phyloP scores from a whole-genome alignment of 139 green algal species.

The Chlorella sp. region DNA sequence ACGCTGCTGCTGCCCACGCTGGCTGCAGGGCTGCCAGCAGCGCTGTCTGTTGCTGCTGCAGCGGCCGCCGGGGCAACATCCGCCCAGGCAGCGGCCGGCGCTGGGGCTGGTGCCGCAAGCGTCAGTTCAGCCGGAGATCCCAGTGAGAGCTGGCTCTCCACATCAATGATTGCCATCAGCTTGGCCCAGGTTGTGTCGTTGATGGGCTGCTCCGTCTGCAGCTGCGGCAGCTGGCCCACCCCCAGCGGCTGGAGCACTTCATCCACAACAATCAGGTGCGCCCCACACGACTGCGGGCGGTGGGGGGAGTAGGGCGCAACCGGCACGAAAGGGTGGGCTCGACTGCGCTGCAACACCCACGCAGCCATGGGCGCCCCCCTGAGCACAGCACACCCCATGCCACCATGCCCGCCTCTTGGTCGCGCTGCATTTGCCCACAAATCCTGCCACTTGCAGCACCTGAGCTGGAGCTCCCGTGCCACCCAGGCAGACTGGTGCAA shows the following conservation, averaged over 20 bases:
- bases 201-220: neutral
- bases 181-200: neutral
- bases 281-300: neutral
- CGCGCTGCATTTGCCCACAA: no score
- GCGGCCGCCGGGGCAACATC: neutral
- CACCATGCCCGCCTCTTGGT: no score
- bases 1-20: neutral
- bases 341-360: neutral
- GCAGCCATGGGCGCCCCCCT: no score
- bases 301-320: no score
- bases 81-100: neutral
- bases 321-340: no score
- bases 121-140: no score
- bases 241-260: neutral
- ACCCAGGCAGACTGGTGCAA: neutral
- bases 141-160: no score
- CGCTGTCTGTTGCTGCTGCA: neutral
- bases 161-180: neutral
- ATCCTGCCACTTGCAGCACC: no score
- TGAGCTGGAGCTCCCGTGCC: no score
- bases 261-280: neutral
- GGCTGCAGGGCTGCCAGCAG: no score
- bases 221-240: neutral
- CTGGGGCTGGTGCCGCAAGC: neutral
- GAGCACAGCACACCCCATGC: no score